A percentile compares a stretch with the other conserved stretches of the same genome.
These are phyloP conservation scores for Trichocomaceae sp. DNA, from an alignment of 2,329 filamentous ascomycete genomes.

Conservation along the genomic window DNA sequence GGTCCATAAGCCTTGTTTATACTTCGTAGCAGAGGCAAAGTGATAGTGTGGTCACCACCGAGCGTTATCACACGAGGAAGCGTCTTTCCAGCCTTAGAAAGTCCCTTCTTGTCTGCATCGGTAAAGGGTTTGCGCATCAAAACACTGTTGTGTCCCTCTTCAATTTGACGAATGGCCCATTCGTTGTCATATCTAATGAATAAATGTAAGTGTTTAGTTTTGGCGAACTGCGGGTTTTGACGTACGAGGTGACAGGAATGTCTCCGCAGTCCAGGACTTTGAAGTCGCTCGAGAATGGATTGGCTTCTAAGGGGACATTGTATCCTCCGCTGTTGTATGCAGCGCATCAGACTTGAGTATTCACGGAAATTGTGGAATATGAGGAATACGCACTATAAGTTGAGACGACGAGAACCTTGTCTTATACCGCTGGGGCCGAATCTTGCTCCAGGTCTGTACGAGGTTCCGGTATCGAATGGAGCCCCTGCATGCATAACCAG, in stretches of 20 bases:
- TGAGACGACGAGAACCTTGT: conserved; percentile 77
- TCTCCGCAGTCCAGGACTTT: conserved; percentile 77
- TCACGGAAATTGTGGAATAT: background rate
- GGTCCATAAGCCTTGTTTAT: conserved; percentile 62
- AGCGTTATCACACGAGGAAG: conserved; percentile 76
- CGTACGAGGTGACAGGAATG: conserved; percentile 75
- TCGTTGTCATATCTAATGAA: conserved; percentile 65
- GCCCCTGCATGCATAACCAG: conserved; percentile 47
- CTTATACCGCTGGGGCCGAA: conserved; percentile 81
- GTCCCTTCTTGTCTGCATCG: conserved; percentile 59
- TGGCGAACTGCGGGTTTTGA: conserved; percentile 6
- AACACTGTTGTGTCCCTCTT: conserved; percentile 73
- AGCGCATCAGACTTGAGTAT: background rate
- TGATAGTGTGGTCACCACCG: conserved; percentile 42
- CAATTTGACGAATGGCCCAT: conserved; percentile 76
- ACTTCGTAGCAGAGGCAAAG: conserved; percentile 48
- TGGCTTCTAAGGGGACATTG: conserved; percentile 72
- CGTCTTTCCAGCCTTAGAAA: conserved; percentile 66
- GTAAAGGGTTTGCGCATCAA: conserved; percentile 65
- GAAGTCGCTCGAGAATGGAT: conserved; percentile 76
- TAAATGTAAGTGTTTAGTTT: background rate
- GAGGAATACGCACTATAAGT: conserved; percentile 65
- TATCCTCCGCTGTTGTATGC: conserved; percentile 64
- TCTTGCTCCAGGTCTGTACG: conserved; percentile 73
- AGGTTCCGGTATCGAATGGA: conserved; percentile 80